Conservation (phyloP, 306 rosid species). For the Datisca glomerata region DNA sequence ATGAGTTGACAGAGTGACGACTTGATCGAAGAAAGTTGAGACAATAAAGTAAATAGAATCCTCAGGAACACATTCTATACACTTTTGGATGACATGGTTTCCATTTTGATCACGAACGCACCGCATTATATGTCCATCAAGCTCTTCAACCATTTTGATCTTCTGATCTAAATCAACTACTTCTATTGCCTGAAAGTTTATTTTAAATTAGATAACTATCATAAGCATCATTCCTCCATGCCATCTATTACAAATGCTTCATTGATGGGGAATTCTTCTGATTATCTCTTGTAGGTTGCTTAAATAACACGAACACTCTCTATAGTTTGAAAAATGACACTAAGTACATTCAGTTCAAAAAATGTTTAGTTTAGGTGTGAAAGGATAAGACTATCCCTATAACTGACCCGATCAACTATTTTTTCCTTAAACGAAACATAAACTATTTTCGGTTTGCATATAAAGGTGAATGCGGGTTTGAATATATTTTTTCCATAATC, state of each 20-base stretch:
- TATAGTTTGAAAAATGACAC: too few relatives aligned
- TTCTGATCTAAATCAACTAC: constrained; percentile 94
- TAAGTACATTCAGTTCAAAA: too few relatives aligned
- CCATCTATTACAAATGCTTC: constrained; percentile 4
- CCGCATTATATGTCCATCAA: constrained; percentile 82
- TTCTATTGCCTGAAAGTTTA: constrained; percentile 65
- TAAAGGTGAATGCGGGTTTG: too few relatives aligned
- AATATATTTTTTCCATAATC: too few relatives aligned
- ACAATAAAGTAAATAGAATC: constrained; percentile 64
- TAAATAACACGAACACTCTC: too few relatives aligned
- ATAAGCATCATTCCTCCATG: constrained; percentile 5
- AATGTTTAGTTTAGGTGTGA: too few relatives aligned
- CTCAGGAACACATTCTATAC: constrained; percentile 95
- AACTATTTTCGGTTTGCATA: too few relatives aligned
- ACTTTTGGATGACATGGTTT: constrained; percentile 90
- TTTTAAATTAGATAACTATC: not conserved
- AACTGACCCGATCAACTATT: too few relatives aligned
- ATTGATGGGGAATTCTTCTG: too few relatives aligned
- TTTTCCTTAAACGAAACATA: too few relatives aligned
- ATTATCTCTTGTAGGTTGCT: too few relatives aligned
- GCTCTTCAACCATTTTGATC: constrained; percentile 86
- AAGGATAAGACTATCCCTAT: too few relatives aligned
- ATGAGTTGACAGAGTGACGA: constrained; percentile 83
- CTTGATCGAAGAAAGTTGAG: constrained; percentile 83
- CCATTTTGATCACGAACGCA: constrained; percentile 99